These are phyloP conservation scores for Phytophthora ohioensis DNA, from an alignment of 352 stramenopile genomes.

Conservation along the genomic window DNA sequence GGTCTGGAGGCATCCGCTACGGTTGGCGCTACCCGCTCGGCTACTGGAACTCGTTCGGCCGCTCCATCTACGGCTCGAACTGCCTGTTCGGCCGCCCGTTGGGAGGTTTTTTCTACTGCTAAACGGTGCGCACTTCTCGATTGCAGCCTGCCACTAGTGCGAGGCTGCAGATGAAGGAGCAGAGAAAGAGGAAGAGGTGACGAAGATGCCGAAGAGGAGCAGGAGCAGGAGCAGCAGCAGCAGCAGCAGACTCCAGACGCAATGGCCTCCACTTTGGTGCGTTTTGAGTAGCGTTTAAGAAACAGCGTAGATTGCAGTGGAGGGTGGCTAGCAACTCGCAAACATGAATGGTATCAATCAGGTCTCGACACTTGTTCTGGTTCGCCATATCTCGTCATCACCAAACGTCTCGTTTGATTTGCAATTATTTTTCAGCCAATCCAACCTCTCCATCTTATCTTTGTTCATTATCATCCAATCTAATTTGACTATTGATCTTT, in stretches of 20 bases:
- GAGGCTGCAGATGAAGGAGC: slow-evolving; percentile 18
- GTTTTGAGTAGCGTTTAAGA: slow-evolving; percentile 32
- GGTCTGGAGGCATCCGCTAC: slow-evolving; percentile 34
- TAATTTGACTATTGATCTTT: neutral
- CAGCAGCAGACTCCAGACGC: neutral
- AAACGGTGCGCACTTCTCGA: slow-evolving; percentile 23
- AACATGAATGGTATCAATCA: slow-evolving; percentile 17
- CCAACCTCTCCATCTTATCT: slow-evolving; percentile 6
- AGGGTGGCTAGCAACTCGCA: slow-evolving; percentile 7
- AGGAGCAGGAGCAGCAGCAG: neutral
- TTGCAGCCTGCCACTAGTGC: slow-evolving; percentile 22
- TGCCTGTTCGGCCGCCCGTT: slow-evolving; percentile 43
- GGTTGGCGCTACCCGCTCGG: slow-evolving; percentile 52
- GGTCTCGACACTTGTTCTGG: neutral
- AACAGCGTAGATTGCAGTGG: slow-evolving; percentile 4
- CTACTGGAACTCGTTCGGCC: slow-evolving; percentile 51
- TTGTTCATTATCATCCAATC: slow-evolving; percentile 17
- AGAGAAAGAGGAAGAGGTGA: neutral
- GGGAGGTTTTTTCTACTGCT: slow-evolving; percentile 52
- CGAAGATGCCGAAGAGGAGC: neutral
- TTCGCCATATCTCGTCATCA: slow-evolving; percentile 28
- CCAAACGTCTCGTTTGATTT: slow-evolving; percentile 2
- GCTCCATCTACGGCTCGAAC: slow-evolving; percentile 35
- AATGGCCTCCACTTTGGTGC: slow-evolving; percentile 15
- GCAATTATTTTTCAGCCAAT: slow-evolving; percentile 25